These are phyloP conservation scores for Citrullus mucosospermus DNA, from an alignment of 306 rosid genomes.

Conservation along the genomic window DNA sequence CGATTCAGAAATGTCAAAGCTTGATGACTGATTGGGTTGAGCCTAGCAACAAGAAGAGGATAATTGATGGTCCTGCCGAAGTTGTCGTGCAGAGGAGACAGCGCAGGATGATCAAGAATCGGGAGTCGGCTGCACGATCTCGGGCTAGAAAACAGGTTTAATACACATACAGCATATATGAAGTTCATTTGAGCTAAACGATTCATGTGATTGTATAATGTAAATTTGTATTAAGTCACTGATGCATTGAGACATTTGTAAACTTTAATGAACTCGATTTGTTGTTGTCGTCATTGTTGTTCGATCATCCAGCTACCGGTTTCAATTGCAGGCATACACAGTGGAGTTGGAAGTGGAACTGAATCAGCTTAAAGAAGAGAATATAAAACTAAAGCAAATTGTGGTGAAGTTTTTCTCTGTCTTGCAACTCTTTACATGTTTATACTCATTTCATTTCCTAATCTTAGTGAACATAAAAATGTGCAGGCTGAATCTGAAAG, in stretches of 20 bases:
- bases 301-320: background rate
- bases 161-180: background rate
- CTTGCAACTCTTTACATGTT: background rate
- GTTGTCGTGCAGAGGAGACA: conserved; percentile 54
- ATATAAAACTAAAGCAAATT: conserved; percentile 33
- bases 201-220: background rate
- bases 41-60: conserved; percentile 25
- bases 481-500: conserved; percentile 39
- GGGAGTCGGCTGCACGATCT: conserved; percentile 77
- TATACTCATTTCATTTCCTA: background rate
- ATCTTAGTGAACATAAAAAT: conserved; percentile 1
- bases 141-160: conserved; percentile 69
- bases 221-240: background rate
- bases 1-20: conserved; percentile 15
- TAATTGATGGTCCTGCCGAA: conserved; percentile 42
- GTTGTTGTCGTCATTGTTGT: background rate
- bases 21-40: conserved; percentile 21
- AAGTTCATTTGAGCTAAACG: background rate
- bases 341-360: conserved; percentile 64
- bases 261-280: background rate
- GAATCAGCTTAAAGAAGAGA: conserved; percentile 43
- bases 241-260: background rate
- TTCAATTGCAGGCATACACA: conserved; percentile 48
- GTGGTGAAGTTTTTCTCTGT: conserved; percentile 22
- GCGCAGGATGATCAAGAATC: conserved; percentile 71